A percentile compares a stretch with the other conserved stretches of the same genome.
phyloP scores from a whole-genome alignment of 2,329 filamentous ascomycete genomes.

The Dichotomopilus funicola region DNA sequence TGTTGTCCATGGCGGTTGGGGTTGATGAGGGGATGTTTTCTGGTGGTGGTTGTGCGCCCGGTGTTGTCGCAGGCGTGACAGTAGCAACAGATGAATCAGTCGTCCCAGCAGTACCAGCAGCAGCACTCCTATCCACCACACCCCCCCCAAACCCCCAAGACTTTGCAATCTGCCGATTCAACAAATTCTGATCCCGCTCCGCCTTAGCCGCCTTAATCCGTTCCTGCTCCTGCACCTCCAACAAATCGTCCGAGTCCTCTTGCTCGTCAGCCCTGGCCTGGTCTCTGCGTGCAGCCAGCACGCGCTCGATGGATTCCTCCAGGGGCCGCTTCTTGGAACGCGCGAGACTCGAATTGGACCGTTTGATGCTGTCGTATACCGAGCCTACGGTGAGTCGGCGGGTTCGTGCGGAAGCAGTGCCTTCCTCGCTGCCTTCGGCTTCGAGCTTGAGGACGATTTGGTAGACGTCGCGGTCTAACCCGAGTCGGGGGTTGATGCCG shows the following conservation, averaged over 20 bases:
- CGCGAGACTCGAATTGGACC: constrained; percentile 80
- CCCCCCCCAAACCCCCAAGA: constrained; percentile 30
- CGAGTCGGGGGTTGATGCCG: constrained; percentile 19
- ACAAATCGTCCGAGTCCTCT: constrained; percentile 41
- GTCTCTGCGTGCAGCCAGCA: constrained; percentile 66
- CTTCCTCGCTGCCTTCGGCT: constrained; percentile 30
- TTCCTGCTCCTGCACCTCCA: constrained; percentile 23
- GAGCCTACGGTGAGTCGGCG: constrained; percentile 46
- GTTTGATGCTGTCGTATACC: constrained; percentile 74
- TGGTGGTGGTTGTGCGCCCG: not conserved
- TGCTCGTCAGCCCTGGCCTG: constrained; percentile 51
- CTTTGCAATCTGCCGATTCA: constrained; percentile 39
- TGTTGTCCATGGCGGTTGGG: not conserved
- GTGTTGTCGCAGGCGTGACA: not conserved
- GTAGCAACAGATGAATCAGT: not conserved
- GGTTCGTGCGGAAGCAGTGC: not conserved
- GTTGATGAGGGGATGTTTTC: not conserved
- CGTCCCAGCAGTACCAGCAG: constrained; percentile 19
- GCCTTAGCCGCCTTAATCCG: constrained; percentile 20
- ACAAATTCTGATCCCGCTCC: constrained; percentile 26
- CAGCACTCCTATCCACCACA: constrained; percentile 2
- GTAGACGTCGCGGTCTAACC: constrained; percentile 67
- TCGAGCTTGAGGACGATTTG: constrained; percentile 72
- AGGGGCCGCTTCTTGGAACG: constrained; percentile 74
- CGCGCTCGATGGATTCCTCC: constrained; percentile 79